Evolutionary conservation across 2,329 filamentous ascomycete species (phyloP).

Genomic region (Nigrospora sphaerica): DNA sequence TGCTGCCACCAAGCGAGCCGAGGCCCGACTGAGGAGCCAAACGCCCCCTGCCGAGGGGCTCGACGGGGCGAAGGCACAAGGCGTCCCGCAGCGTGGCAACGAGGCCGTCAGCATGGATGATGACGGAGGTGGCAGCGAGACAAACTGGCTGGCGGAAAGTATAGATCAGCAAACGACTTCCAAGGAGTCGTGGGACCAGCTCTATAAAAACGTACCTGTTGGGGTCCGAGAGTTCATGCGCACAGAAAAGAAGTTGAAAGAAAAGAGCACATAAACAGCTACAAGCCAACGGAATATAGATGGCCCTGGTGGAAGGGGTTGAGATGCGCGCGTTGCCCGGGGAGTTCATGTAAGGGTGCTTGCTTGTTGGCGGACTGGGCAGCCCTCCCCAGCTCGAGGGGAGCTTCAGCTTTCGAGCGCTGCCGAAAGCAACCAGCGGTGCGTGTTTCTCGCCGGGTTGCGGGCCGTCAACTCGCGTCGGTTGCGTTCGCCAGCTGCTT

Average conservation of each 20-base stretch:
- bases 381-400: too few relatives aligned
- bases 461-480: too few relatives aligned
- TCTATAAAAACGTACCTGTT: slow-evolving; percentile 78
- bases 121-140: slow-evolving; percentile 68
- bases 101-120: slow-evolving; percentile 63
- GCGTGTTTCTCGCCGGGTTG: too few relatives aligned
- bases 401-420: too few relatives aligned
- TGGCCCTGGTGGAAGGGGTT: too few relatives aligned
- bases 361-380: too few relatives aligned
- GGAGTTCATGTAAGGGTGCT: too few relatives aligned
- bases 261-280: slow-evolving; percentile 34
- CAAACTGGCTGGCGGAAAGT: slow-evolving; percentile 50
- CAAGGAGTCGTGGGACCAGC: slow-evolving; percentile 52
- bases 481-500: too few relatives aligned
- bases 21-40: slow-evolving; percentile 34
- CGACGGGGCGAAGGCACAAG: slow-evolving; percentile 3
- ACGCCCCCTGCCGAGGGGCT: slow-evolving; percentile 21
- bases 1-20: slow-evolving; percentile 55
- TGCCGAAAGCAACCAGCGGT: too few relatives aligned
- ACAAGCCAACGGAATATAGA: neutral
- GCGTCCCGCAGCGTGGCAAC: slow-evolving; percentile 12
- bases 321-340: too few relatives aligned
- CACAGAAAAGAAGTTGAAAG: slow-evolving; percentile 83
- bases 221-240: slow-evolving; percentile 97
- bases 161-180: slow-evolving; percentile 30